Evolutionary conservation across 192 early-diverging fungal genomes (phyloP).

Genomic region (Backusella westeae): DNA sequence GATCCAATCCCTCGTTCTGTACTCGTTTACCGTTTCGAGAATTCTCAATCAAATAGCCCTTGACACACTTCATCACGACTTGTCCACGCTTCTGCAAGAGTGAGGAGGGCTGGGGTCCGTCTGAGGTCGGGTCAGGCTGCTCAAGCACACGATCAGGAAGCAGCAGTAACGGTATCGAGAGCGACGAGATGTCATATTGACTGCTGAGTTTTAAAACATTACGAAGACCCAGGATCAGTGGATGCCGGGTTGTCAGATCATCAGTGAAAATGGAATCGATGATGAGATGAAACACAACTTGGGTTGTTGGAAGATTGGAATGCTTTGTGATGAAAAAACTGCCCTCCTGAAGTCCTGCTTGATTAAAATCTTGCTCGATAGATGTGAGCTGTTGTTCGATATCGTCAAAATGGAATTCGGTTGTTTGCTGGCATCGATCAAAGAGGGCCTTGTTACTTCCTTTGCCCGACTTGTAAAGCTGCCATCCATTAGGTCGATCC

Average conservation of each 20-base stretch:
- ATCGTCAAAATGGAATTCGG: conserved; percentile 75
- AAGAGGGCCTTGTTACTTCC: conserved; percentile 53
- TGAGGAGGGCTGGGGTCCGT: conserved; percentile 19
- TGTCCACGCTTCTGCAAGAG: conserved; percentile 47
- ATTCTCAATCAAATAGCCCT: conserved; percentile 56
- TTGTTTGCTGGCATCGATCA: conserved; percentile 57
- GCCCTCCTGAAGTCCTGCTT: conserved; percentile 47
- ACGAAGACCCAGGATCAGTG: conserved; percentile 57
- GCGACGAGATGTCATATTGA: conserved; percentile 59
- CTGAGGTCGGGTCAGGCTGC: conserved; percentile 19
- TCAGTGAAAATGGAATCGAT: conserved; percentile 37
- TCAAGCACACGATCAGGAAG: conserved; percentile 45
- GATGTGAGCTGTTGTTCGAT: conserved; percentile 61
- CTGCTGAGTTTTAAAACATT: conserved; percentile 59
- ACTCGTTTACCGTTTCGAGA: conserved; percentile 45
- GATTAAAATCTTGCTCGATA: conserved; percentile 48
- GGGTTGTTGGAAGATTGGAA: conserved; percentile 72
- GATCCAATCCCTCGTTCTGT: conserved; percentile 41
- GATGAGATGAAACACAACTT: conserved; percentile 76
- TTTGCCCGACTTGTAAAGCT: conserved; percentile 28
- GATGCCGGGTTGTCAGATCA: conserved; percentile 29
- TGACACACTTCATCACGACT: conserved; percentile 46
- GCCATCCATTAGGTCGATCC: conserved; percentile 18
- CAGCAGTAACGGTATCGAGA: conserved; percentile 67
- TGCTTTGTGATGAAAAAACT: conserved; percentile 78